These are phyloP conservation scores for Yarrowia divulgata DNA, from an alignment of 805 yeast species.

Conservation along the genomic window DNA sequence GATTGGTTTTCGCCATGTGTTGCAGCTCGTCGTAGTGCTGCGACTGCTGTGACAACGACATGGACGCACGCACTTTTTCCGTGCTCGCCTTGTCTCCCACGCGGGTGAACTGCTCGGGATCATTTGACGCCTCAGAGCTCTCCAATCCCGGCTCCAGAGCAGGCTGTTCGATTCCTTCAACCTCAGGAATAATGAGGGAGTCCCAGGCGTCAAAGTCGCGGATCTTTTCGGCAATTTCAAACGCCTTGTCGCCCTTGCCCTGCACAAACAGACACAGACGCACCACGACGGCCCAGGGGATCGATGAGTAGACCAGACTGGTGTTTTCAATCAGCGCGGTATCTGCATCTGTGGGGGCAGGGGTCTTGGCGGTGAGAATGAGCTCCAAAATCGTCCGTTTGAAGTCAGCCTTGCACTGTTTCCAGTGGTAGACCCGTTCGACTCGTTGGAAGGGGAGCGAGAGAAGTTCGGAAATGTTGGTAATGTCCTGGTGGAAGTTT, in stretches of 20 bases:
- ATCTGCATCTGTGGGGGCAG: neutral
- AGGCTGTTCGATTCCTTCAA: slow-evolving; percentile 11
- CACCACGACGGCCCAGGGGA: slow-evolving; percentile 22
- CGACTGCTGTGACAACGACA: slow-evolving; percentile 14
- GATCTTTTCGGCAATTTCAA: neutral
- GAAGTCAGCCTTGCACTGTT: neutral
- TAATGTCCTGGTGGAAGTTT: neutral
- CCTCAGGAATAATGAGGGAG: neutral
- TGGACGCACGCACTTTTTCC: slow-evolving; percentile 8
- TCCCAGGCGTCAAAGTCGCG: slow-evolving; percentile 5
- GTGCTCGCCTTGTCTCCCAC: slow-evolving; percentile 14
- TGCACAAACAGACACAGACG: slow-evolving; percentile 1
- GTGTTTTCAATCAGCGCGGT: slow-evolving; percentile 4
- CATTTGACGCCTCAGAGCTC: neutral
- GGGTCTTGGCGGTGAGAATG: neutral
- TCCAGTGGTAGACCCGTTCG: slow-evolving; percentile 3
- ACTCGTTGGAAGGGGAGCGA: neutral
- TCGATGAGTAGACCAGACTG: neutral
- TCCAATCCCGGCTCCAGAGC: neutral
- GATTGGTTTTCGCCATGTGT: slow-evolving; percentile 1
- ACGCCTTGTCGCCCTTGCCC: slow-evolving; percentile 4
- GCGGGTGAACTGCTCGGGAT: neutral
- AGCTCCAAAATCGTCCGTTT: slow-evolving; percentile 12
- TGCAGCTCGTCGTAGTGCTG: slow-evolving; percentile 23
- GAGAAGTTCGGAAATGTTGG: neutral